Base-by-base conservation (phyloP, 1,139 yeast genomes). In the Protomyces inouyei region DNA sequence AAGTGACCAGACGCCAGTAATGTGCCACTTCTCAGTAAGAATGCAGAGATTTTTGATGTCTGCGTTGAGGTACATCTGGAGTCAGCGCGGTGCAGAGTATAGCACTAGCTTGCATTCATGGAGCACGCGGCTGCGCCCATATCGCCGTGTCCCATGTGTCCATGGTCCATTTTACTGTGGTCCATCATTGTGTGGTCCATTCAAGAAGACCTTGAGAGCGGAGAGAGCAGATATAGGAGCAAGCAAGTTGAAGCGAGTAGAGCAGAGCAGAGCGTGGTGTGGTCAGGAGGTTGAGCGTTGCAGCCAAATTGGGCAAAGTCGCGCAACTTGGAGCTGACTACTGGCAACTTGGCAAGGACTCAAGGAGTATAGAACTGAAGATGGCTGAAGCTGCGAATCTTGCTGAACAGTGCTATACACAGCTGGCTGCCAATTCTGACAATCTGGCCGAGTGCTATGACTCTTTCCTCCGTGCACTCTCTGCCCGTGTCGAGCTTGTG, bases 21-120 rank as follows among this genome's bases (percentile, higher is more conserved):
- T 35, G 40, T 51, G 63, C 63, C 63, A 59, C 6, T 18, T 18
- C 14, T 46, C 40, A 3, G 46, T 40, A 32, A 59, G 18, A 35
- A 59, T 52, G 57, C 63, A 59, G 18, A 59, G 63, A 36, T 59
- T 40, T 32, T 40, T 38, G 12, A 48, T 52, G 21, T 52, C 52
- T 9, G 57, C 40, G 18, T 40, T 59, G 38, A 59, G 52, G 10
- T 52, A n/a, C 63, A 52, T 59, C 45, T 43, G 23, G 21, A 3
- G 48, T 43, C 48, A 43, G 48, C 23, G 43, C 43, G 16, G 28
- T 3, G 43, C n/a, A 3, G 6, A n/a, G 48, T 2, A 21, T 16
- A n/a, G 48, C 5, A n/a, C 12, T 10, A 16, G 48, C 48, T 43
- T 43, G 48, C 48, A 43, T 52, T 52, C 57, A 52, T 59, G 21